Evolutionary conservation across 345 rosid species (phyloP).

Genomic region (Brassica nigra): DNA sequence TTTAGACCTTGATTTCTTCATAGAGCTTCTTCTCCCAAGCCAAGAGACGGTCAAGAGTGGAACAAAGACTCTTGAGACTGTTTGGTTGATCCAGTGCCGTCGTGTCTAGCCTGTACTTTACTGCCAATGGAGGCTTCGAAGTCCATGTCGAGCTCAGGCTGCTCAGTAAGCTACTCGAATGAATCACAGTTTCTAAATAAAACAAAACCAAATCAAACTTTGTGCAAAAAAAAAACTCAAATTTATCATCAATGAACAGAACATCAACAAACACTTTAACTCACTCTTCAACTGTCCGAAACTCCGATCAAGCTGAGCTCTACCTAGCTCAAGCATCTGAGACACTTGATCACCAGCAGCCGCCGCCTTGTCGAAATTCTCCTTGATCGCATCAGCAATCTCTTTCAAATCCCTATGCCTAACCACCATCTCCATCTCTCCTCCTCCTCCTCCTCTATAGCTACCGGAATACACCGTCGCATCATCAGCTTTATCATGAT

Average conservation of each 20-base stretch:
- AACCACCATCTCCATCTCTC: slow-evolving; percentile 54
- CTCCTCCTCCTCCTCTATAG: slow-evolving; percentile 43
- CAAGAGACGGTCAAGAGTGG: slow-evolving; percentile 83
- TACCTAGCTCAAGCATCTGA: slow-evolving; percentile 77
- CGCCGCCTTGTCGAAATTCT: slow-evolving; percentile 78
- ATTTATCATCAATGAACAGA: neutral
- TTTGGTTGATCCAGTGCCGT: slow-evolving; percentile 54
- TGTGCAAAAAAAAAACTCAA: neutral
- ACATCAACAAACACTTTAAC: slow-evolving; percentile 13
- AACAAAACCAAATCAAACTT: slow-evolving; percentile 11
- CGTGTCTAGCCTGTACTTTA: slow-evolving; percentile 74
- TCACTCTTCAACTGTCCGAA: slow-evolving; percentile 89
- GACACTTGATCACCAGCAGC: slow-evolving; percentile 76
- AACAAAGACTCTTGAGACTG: slow-evolving; percentile 74
- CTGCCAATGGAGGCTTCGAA: slow-evolving; percentile 93
- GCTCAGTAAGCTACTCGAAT: slow-evolving; percentile 85
- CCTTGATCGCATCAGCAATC: slow-evolving; percentile 81
- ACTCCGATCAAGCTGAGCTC: slow-evolving; percentile 89
- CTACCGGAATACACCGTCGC: slow-evolving; percentile 56
- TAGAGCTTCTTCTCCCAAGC: slow-evolving; percentile 99
- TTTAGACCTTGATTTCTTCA: slow-evolving; percentile 80
- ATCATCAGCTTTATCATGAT: slow-evolving; percentile 53
- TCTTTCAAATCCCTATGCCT: slow-evolving; percentile 92
- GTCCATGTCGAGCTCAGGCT: slow-evolving; percentile 92
- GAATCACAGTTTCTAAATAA: slow-evolving; percentile 87